Base-by-base conservation (phyloP, 1,139 yeast species). In the Yamadazyma triangularis region DNA sequence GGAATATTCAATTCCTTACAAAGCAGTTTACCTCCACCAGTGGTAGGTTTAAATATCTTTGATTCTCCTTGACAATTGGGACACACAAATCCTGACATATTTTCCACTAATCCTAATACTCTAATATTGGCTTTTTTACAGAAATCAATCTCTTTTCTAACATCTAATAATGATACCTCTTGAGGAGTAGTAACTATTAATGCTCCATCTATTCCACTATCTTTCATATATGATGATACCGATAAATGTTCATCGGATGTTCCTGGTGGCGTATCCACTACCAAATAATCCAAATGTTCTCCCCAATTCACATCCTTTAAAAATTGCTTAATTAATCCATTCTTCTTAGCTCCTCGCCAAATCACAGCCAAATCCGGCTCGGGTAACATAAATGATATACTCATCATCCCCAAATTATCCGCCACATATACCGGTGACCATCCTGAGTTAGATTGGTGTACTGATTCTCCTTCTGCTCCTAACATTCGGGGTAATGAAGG, bases 61-160 rank as follows among this genome's bases (percentile, higher is more conserved):
- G 95, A 84, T 56, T 88, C 87, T 7, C 94, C 94, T 40, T 85
- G 75, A 57, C 99, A 93, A 45, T 70, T 78, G 4, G 98, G 98
- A 53, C 99, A 93, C 11, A 93, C 97, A 62, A 93, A 93, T 2
- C 98, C 98, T 5, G 95, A 78, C 99, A 93, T 93, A 54, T 93
- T 93, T 53, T 93, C 99, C 20, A 93, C 96, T 16, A 93, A 58
- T 0, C 99, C 99, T 32, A 91, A 56, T 3, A 93, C 74, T 34
- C 73, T 79, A 38, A 93, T 88, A 4, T 80, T 81, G 2, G 96
- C 97, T 55, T 91, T 93, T 30, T 77, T 71, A 57, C 98, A 93
- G 48, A 93, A 93, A 53, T 89, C 95, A 22, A 93, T 85, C 53
- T 93, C 98, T 56, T 91, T 93, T 36, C 99, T 67, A 2, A 93